These are phyloP conservation scores for Epithele typhae DNA, from an alignment of 768 basidiomycete species.

Conservation along the genomic window DNA sequence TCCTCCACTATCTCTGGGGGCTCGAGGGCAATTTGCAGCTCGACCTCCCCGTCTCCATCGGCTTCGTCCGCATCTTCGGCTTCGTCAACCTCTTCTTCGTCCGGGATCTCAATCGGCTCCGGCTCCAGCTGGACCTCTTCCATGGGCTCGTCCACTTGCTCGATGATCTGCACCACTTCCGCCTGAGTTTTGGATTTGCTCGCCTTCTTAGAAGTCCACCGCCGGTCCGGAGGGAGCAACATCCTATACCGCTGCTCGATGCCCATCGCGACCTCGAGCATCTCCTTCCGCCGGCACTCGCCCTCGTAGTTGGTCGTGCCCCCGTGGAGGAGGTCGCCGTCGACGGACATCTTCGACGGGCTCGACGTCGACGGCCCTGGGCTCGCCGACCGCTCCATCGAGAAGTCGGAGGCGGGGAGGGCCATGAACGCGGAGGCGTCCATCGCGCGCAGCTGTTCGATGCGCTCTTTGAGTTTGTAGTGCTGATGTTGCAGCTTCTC, in stretches of 20 bases:
- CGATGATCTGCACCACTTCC: not conserved
- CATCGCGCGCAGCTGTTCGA: slow-evolving; percentile 78
- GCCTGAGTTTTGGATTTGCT: slow-evolving; percentile 3
- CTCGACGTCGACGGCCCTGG: slow-evolving; percentile 7
- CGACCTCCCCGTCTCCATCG: slow-evolving; percentile 9
- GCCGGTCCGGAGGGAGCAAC: slow-evolving; percentile 63
- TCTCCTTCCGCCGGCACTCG: slow-evolving; percentile 68
- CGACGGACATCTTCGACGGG: too few relatives aligned
- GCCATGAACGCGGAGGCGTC: slow-evolving; percentile 65
- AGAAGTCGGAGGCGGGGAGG: slow-evolving; percentile 54
- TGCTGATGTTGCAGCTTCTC: slow-evolving; percentile 91
- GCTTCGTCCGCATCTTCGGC: slow-evolving; percentile 1
- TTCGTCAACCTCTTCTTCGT: slow-evolving; percentile 1
- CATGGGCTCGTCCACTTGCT: slow-evolving; percentile 7
- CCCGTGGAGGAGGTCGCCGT: slow-evolving; percentile 26
- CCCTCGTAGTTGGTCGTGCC: slow-evolving; percentile 47
- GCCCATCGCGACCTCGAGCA: slow-evolving; percentile 62
- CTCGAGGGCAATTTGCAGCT: too few relatives aligned
- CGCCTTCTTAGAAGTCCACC: slow-evolving; percentile 17
- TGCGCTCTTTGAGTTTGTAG: slow-evolving; percentile 85
- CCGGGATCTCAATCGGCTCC: slow-evolving; percentile 3
- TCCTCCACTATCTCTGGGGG: too few relatives aligned
- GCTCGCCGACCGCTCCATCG: slow-evolving; percentile 14
- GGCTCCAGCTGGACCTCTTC: slow-evolving; percentile 1
- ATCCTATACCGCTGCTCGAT: slow-evolving; percentile 72